Conservation (phyloP, 2,329 filamentous ascomycete species). For the Botrytis porri region DNA sequence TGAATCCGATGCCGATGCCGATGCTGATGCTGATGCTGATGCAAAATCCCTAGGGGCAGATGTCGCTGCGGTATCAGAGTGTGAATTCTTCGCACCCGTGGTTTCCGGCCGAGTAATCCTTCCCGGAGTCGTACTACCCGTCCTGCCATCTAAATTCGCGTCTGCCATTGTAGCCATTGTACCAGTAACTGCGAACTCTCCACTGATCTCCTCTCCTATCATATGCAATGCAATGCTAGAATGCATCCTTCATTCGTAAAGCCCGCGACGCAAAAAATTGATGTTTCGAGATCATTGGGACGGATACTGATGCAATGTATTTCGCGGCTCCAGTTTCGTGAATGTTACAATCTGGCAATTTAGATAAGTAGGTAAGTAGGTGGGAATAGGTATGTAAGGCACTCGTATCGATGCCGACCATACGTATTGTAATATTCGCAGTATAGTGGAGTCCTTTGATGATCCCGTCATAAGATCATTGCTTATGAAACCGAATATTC, state of each 20-base stretch:
- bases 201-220: neutral
- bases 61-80: neutral
- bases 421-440: neutral
- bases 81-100: neutral
- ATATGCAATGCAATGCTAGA: neutral
- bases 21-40: neutral
- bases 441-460: neutral
- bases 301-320: neutral
- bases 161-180: slow-evolving; percentile 2
- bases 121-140: neutral
- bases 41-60: neutral
- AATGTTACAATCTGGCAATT: neutral
- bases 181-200: neutral
- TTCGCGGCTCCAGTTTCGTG: slow-evolving; percentile 13
- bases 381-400: neutral
- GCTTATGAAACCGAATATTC: neutral
- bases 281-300: neutral
- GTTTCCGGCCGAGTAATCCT: neutral
- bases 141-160: neutral
- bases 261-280: neutral
- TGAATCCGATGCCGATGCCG: neutral
- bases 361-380: neutral
- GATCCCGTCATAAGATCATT: slow-evolving; percentile 4
- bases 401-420: neutral
- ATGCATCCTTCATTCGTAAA: neutral